Percentiles rank a stretch among this genome's conserved stretches.
These are phyloP conservation scores for Aspergillus diversus DNA, from an alignment of 495 filamentous ascomycete genomes.

Conservation along the genomic window DNA sequence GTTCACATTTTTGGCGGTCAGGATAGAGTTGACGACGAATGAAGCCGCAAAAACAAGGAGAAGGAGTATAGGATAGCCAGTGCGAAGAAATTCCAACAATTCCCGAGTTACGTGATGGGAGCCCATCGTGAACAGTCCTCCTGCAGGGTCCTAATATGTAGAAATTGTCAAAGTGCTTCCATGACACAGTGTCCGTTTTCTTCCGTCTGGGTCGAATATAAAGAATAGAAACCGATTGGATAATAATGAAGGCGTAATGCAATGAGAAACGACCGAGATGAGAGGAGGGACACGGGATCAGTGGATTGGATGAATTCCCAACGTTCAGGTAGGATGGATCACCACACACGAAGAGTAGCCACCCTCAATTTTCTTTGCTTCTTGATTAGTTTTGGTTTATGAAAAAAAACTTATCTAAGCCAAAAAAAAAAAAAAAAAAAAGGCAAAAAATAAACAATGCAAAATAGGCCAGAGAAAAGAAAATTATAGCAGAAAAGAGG, in stretches of 20 bases:
- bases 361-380: slow-evolving; percentile 13
- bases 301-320: slow-evolving; percentile 17
- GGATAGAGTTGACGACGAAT: slow-evolving; percentile 65
- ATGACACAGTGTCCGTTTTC: slow-evolving; percentile 38
- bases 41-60: slow-evolving; percentile 68
- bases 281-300: slow-evolving; percentile 10
- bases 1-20: slow-evolving; percentile 51
- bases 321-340: slow-evolving; percentile 20
- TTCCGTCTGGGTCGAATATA: slow-evolving; percentile 15
- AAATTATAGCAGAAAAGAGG: neutral
- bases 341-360: slow-evolving; percentile 22
- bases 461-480: neutral
- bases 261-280: slow-evolving; percentile 19
- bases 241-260: neutral
- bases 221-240: slow-evolving; percentile 1
- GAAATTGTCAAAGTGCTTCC: slow-evolving; percentile 41
- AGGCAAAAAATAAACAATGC: slow-evolving; percentile 4
- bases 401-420: slow-evolving; percentile 5
- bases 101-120: slow-evolving; percentile 41
- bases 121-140: slow-evolving; percentile 39
- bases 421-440: slow-evolving; percentile 4
- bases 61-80: slow-evolving; percentile 67
- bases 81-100: slow-evolving; percentile 57
- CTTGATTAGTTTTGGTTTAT: neutral
- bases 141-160: slow-evolving; percentile 26